Conservation (phyloP, 1,284 basidiomycete species). For the Flammula alnicola region DNA sequence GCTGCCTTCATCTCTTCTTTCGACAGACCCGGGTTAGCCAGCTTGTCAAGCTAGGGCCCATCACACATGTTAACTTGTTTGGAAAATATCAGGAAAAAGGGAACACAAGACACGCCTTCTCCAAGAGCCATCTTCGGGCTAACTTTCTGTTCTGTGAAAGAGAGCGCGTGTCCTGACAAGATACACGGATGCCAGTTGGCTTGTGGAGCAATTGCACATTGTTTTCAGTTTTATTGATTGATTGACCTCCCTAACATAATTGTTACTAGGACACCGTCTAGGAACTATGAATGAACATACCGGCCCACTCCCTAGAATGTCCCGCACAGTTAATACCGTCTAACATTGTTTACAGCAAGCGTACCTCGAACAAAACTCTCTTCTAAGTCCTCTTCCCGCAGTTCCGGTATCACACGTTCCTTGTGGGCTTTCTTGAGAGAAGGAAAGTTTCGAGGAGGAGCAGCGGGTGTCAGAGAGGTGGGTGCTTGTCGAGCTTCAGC, state of each 20-base stretch:
- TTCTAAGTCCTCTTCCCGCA: conserved; percentile 74
- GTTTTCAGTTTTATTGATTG: conserved; percentile 85
- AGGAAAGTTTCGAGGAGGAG: conserved; percentile 56
- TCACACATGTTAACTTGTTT: conserved; percentile 18
- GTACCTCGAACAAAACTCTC: conserved; percentile 79
- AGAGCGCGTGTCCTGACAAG: conserved; percentile 81
- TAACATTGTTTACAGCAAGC: conserved; percentile 20
- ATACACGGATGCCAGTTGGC: conserved; percentile 76
- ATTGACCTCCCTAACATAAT: conserved; percentile 68
- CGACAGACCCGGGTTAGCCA: conserved; percentile 76
- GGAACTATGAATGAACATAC: conserved; percentile 38
- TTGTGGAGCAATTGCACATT: conserved; percentile 82
- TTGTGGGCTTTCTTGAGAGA: conserved; percentile 71
- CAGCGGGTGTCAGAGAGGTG: conserved; percentile 24
- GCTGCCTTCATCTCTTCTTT: conserved; percentile 69
- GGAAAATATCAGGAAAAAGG: conserved; percentile 14
- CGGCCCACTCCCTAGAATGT: conserved; percentile 73
- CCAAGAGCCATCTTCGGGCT: conserved; percentile 67
- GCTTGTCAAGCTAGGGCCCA: conserved; percentile 61
- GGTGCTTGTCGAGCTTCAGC: conserved; percentile 33
- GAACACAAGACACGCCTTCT: conserved; percentile 61
- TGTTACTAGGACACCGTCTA: conserved; percentile 26
- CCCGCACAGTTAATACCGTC: conserved; percentile 5
- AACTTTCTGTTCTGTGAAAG: conserved; percentile 69
- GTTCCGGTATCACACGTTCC: conserved; percentile 62